These are phyloP conservation scores for Spergularia azorica DNA, from an alignment of 179 eudicot species.

Conservation along the genomic window DNA sequence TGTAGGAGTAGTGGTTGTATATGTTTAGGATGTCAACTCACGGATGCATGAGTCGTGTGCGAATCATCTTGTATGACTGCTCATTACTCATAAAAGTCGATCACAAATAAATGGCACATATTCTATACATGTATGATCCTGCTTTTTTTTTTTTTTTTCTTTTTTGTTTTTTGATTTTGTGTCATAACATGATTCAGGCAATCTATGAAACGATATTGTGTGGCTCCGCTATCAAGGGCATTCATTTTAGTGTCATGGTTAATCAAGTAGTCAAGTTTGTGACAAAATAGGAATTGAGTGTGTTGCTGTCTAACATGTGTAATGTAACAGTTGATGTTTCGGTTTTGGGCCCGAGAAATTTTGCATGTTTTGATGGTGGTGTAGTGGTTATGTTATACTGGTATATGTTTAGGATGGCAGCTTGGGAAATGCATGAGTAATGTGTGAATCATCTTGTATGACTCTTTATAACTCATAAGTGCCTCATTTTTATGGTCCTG, in stretches of 20 bases:
- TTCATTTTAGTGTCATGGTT: background rate
- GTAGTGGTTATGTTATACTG: too few species aligned
- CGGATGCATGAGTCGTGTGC: background rate
- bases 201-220: slow-evolving; percentile 63
- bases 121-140: background rate
- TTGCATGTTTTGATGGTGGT: too few species aligned
- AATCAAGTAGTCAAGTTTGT: too few species aligned
- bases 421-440: background rate
- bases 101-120: background rate
- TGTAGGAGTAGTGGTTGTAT: too few species aligned
- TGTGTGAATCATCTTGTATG: background rate
- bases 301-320: background rate
- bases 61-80: background rate
- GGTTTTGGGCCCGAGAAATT: background rate
- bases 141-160: background rate
- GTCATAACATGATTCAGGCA: slow-evolving; percentile 44
- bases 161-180: background rate
- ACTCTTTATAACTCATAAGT: background rate
- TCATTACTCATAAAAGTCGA: background rate
- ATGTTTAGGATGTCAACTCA: background rate
- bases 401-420: background rate
- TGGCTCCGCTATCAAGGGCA: background rate
- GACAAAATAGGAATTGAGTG: too few species aligned
- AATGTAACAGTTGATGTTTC: background rate
- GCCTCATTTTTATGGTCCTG: background rate